phyloP scores from a whole-genome alignment of 768 basidiomycete species.

The Lactifluus piperatus region DNA sequence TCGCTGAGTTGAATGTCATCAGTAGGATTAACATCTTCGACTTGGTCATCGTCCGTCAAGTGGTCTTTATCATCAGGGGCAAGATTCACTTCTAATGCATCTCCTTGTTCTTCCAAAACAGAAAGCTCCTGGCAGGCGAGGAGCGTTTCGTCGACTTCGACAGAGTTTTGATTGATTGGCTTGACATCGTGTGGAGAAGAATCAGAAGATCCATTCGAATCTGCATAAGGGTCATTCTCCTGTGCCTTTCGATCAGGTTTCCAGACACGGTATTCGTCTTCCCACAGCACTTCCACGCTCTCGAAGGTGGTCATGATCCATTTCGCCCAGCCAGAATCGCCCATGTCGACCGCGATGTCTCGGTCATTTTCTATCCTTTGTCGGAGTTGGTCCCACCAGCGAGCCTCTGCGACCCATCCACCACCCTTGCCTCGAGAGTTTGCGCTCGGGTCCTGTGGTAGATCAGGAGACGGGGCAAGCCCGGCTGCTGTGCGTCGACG shows the following conservation, averaged over 20 bases:
- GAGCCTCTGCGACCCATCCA: slow-evolving; percentile 63
- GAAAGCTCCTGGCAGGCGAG: slow-evolving; percentile 43
- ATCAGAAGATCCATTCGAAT: slow-evolving; percentile 6
- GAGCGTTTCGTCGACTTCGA: slow-evolving; percentile 45
- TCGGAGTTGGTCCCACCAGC: slow-evolving; percentile 68
- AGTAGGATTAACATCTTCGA: slow-evolving; percentile 27
- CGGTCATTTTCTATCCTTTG: slow-evolving; percentile 47
- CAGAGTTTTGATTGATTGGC: slow-evolving; percentile 25
- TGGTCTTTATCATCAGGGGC: slow-evolving; percentile 25
- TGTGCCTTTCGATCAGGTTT: slow-evolving; percentile 30
- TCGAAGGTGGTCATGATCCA: slow-evolving; percentile 86
- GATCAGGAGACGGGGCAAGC: slow-evolving; percentile 59
- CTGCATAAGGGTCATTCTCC: slow-evolving; percentile 11
- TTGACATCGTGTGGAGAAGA: not conserved
- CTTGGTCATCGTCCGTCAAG: slow-evolving; percentile 28
- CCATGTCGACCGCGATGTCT: slow-evolving; percentile 23
- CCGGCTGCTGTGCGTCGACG: slow-evolving; percentile 58
- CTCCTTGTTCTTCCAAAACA: slow-evolving; percentile 29
- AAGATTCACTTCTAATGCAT: slow-evolving; percentile 21
- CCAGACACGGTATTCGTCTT: slow-evolving; percentile 50
- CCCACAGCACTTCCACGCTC: slow-evolving; percentile 84
- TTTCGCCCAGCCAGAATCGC: slow-evolving; percentile 47
- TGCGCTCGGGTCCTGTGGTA: slow-evolving; percentile 64
- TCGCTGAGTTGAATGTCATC: slow-evolving; percentile 17
- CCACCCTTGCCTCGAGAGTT: slow-evolving; percentile 46